Conservation (phyloP, 2,329 filamentous ascomycete species). For the Aspergillus sp. region DNA sequence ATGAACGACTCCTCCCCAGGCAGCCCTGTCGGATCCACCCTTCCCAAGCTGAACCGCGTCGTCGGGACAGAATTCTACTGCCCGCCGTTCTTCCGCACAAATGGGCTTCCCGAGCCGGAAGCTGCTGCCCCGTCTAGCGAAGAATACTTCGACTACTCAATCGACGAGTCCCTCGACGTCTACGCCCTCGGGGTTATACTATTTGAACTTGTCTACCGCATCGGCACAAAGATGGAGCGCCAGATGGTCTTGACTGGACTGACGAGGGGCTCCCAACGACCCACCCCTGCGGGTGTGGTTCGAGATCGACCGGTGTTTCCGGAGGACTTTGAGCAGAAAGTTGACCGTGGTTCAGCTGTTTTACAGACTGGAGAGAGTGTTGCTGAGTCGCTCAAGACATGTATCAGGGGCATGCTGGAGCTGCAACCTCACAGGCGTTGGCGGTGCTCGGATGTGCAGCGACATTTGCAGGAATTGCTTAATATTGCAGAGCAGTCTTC, state of each 20-base stretch:
- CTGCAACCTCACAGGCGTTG: slow-evolving; percentile 36
- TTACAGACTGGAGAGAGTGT: slow-evolving; percentile 29
- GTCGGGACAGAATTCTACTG: slow-evolving; percentile 65
- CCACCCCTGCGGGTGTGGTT: not conserved
- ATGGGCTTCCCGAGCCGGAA: not conserved
- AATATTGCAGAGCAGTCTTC: slow-evolving; percentile 10
- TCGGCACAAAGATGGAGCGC: slow-evolving; percentile 53
- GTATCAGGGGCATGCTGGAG: slow-evolving; percentile 45
- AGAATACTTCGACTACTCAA: slow-evolving; percentile 21
- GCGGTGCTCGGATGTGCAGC: slow-evolving; percentile 37
- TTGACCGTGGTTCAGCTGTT: slow-evolving; percentile 31
- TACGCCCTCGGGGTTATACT: slow-evolving; percentile 63
- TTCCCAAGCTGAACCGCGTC: slow-evolving; percentile 37
- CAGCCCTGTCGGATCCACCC: slow-evolving; percentile 18
- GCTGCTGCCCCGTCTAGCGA: not conserved
- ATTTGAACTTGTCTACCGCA: slow-evolving; percentile 60
- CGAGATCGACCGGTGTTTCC: slow-evolving; percentile 31
- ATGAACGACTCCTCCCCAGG: slow-evolving; percentile 29
- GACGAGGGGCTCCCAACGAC: slow-evolving; percentile 26
- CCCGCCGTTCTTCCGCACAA: slow-evolving; percentile 40
- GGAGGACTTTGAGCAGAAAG: slow-evolving; percentile 36
- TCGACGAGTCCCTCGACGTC: slow-evolving; percentile 58
- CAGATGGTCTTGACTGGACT: slow-evolving; percentile 43
- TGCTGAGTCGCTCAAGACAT: slow-evolving; percentile 34
- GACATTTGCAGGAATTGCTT: slow-evolving; percentile 32